Percentiles rank a stretch among this genome's conserved stretches.
Conservation (phyloP, 257 asterid genomes). For the Solanum virginianum region DNA sequence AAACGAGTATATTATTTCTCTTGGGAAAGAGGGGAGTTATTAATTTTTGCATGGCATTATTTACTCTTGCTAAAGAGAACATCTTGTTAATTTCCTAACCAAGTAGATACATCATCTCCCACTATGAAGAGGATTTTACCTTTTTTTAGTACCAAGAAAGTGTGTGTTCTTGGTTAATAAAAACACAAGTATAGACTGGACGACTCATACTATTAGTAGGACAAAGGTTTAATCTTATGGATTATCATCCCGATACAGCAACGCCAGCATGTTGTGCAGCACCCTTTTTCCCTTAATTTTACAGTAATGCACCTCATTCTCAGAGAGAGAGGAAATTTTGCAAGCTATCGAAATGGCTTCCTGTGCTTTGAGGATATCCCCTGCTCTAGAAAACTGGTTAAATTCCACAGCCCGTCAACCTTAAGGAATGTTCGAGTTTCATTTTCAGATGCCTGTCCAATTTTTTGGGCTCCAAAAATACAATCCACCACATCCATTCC, state of each 20-base stretch:
- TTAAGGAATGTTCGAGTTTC: neutral
- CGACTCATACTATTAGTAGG: too few relatives aligned
- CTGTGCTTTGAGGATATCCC: neutral
- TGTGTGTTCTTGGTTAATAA: too few relatives aligned
- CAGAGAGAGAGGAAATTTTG: neutral
- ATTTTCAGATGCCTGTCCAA: neutral
- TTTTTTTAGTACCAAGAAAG: too few relatives aligned
- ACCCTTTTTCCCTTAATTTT: neutral
- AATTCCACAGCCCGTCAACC: neutral
- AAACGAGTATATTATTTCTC: neutral
- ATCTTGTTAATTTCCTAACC: neutral
- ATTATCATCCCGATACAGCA: neutral
- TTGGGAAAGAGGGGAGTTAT: neutral
- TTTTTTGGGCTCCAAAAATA: neutral
- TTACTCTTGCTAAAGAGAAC: neutral
- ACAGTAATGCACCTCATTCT: neutral
- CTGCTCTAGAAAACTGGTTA: neutral
- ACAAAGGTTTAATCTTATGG: neutral
- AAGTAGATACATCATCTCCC: neutral
- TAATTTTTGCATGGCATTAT: neutral
- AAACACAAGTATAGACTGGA: too few relatives aligned
- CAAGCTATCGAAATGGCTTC: neutral
- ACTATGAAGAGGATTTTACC: neutral
- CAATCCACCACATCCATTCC: neutral
- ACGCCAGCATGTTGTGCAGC: neutral